These are phyloP conservation scores for Aspergillus intermedius DNA, from an alignment of 2,329 filamentous ascomycete genomes.

Conservation along the genomic window DNA sequence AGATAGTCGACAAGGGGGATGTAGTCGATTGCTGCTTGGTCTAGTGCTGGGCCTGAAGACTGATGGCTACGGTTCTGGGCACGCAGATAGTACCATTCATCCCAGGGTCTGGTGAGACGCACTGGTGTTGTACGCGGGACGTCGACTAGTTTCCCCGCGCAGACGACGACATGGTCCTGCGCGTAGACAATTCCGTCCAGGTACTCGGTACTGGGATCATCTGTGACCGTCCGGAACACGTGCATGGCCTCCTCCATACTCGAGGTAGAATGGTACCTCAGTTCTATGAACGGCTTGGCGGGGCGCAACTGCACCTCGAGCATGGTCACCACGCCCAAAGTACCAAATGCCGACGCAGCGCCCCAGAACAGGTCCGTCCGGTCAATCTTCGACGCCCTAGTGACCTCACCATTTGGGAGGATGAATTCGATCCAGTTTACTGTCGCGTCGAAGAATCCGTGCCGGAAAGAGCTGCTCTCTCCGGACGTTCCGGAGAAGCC, in stretches of 20 bases:
- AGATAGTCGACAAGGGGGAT: constrained; percentile 33
- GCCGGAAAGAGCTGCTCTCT: constrained; percentile 60
- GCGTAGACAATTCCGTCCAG: constrained; percentile 65
- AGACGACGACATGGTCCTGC: constrained; percentile 50
- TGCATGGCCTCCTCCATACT: constrained; percentile 44
- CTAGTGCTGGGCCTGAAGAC: constrained; percentile 42
- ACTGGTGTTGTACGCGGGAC: constrained; percentile 26
- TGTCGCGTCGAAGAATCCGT: constrained; percentile 61
- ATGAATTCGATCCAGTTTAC: constrained; percentile 59
- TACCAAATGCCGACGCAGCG: constrained; percentile 55
- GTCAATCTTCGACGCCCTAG: constrained; percentile 42
- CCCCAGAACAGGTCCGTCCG: constrained; percentile 53
- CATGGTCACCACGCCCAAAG: constrained; percentile 54
- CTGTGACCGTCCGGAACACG: constrained; percentile 43
- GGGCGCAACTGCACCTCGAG: constrained; percentile 54
- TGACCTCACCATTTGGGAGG: constrained; percentile 51
- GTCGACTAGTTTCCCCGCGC: constrained; percentile 54
- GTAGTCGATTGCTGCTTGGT: constrained; percentile 52
- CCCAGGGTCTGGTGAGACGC: constrained; percentile 52
- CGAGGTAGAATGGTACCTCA: constrained; percentile 54
- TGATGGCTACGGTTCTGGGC: constrained; percentile 42
- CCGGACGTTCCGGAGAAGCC: constrained; percentile 61
- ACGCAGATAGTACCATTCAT: constrained; percentile 71
- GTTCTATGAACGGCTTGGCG: constrained; percentile 52
- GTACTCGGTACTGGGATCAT: constrained; percentile 50